Conservation (phyloP, 345 rosid species). For the Eucalyptus erythrocorys region DNA sequence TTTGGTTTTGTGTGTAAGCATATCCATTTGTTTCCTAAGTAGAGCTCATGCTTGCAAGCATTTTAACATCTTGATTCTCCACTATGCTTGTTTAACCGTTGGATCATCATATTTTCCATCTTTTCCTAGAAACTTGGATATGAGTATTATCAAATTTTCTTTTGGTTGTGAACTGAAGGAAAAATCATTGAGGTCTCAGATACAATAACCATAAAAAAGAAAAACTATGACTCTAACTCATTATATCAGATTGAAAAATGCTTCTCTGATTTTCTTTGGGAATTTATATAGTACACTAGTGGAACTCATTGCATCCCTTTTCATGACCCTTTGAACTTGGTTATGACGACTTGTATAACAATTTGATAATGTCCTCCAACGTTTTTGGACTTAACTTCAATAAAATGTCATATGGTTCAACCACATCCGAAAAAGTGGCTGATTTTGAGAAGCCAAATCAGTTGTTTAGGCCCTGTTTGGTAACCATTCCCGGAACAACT, state of each 20-base stretch:
- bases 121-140: too few species aligned
- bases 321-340: not conserved
- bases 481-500: too few species aligned
- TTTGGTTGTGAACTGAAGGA: not conserved
- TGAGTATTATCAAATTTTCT: not conserved
- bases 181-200: not conserved
- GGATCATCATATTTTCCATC: not conserved
- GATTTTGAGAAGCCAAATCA: too few species aligned
- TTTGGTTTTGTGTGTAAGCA: not conserved
- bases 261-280: not conserved
- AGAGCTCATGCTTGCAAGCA: not conserved
- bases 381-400: not conserved
- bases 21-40: too few species aligned
- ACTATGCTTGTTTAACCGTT: slow-evolving; percentile 27
- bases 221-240: not conserved
- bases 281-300: not conserved
- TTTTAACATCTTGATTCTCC: slow-evolving; percentile 50
- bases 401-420: not conserved
- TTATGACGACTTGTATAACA: not conserved
- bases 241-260: not conserved
- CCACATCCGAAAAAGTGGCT: too few species aligned
- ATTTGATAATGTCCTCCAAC: not conserved
- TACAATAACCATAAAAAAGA: not conserved
- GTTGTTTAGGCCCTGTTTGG: too few species aligned
- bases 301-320: not conserved